Evolutionary conservation across 306 rosid genomes (phyloP).

Genomic region (Aeschynomene evenia): DNA sequence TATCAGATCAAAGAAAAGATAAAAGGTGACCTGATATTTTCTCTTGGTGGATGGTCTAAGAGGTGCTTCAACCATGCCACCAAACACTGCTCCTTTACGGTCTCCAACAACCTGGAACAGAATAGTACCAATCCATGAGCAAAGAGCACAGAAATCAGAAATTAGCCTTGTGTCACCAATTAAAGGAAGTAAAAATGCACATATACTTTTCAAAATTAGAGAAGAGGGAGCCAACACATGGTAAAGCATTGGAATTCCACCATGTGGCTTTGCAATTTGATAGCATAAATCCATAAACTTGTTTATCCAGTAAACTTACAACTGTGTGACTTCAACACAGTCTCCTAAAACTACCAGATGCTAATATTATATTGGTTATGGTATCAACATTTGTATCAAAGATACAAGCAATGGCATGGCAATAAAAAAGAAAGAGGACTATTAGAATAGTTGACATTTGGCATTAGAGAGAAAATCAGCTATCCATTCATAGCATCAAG

Average conservation of each 20-base stretch:
- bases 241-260: not conserved
- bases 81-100: slow-evolving; percentile 86
- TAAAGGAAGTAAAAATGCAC: slow-evolving; percentile 13
- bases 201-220: not conserved
- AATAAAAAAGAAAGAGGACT: slow-evolving; percentile 2
- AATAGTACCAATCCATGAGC: slow-evolving; percentile 22
- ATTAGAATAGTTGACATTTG: not conserved
- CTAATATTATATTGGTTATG: not conserved
- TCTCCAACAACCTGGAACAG: slow-evolving; percentile 84
- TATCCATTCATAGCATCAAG: not conserved
- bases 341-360: not conserved
- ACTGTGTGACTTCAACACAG: slow-evolving; percentile 7
- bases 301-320: slow-evolving; percentile 3
- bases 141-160: not conserved
- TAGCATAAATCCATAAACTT: not conserved
- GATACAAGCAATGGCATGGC: not conserved
- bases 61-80: slow-evolving; percentile 94
- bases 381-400: not conserved
- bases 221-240: not conserved
- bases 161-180: not conserved
- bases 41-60: slow-evolving; percentile 65
- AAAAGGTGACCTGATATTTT: slow-evolving; percentile 72
- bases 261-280: not conserved
- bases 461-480: slow-evolving; percentile 13
- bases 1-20: not conserved